Conservation (phyloP, 2,329 filamentous ascomycete species). For the Alternaria incomplexa region DNA sequence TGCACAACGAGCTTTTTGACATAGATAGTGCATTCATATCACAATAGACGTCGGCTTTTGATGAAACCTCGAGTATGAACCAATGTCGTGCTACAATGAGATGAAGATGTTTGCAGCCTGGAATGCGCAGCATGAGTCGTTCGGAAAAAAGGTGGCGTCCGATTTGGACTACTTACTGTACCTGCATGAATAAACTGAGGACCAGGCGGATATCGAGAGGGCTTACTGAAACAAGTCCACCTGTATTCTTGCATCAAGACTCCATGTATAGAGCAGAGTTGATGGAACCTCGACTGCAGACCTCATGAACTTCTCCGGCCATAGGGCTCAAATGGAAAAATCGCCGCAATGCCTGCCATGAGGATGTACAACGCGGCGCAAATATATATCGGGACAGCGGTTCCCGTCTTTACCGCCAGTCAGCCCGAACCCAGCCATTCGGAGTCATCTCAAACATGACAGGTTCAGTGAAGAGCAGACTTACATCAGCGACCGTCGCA, state of each 20-base stretch:
- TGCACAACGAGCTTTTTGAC: neutral
- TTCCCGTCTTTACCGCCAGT: slow-evolving; percentile 54
- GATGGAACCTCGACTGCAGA: neutral
- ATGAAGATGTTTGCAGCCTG: neutral
- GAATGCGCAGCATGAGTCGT: neutral
- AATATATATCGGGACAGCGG: slow-evolving; percentile 70
- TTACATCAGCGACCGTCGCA: slow-evolving; percentile 62
- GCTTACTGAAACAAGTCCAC: neutral
- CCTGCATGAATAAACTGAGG: neutral
- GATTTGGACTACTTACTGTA: neutral
- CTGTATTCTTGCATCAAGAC: neutral
- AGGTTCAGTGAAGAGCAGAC: slow-evolving; percentile 16
- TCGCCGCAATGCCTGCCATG: slow-evolving; percentile 63
- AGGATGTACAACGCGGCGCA: slow-evolving; percentile 69
- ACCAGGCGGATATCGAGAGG: neutral
- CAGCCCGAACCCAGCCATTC: neutral
- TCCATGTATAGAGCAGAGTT: neutral
- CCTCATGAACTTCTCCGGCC: slow-evolving; percentile 59
- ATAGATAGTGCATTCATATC: neutral
- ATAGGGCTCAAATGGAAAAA: slow-evolving; percentile 73
- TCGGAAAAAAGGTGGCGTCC: neutral
- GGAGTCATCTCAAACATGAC: neutral
- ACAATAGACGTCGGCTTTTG: neutral
- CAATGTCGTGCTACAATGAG: neutral
- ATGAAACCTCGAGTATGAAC: neutral